Evolutionary conservation across 106 monocot genomes (phyloP).

Genomic region (Dendrobium officinale): DNA sequence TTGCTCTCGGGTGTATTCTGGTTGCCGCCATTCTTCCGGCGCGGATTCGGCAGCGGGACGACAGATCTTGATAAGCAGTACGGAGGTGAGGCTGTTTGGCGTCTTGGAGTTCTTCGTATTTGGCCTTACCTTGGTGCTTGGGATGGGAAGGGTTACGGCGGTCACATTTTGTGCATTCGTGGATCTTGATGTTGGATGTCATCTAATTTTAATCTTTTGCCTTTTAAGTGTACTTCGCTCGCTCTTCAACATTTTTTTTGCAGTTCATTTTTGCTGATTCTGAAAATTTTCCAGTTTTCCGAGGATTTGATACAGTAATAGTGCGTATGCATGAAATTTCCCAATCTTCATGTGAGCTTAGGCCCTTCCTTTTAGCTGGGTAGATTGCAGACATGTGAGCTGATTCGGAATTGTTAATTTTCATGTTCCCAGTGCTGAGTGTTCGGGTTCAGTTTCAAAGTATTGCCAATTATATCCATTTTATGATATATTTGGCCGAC

Average conservation of each 20-base stretch:
- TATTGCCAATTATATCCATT: neutral
- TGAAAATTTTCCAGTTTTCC: neutral
- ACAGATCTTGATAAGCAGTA: constrained; percentile 14
- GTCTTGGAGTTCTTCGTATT: neutral
- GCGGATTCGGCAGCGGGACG: constrained; percentile 1
- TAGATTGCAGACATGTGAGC: neutral
- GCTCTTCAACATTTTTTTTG: neutral
- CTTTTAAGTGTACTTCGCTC: too few species aligned
- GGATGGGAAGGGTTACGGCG: neutral
- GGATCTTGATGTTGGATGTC: neutral
- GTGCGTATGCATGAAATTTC: neutral
- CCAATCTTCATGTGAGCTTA: too few species aligned
- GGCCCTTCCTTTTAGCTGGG: neutral
- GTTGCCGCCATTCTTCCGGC: constrained; percentile 51
- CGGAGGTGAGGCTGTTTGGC: constrained; percentile 16
- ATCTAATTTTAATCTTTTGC: neutral
- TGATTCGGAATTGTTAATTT: neutral
- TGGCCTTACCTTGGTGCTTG: neutral
- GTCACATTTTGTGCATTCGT: neutral
- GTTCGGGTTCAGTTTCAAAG: neutral
- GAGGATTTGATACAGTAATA: neutral
- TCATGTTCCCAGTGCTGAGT: neutral
- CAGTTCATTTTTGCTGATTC: neutral
- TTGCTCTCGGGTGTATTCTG: constrained; percentile 67
- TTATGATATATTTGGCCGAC: neutral